Evolutionary conservation across 2,329 filamentous ascomycete genomes (phyloP).

Genomic region (Xylogone sp.): DNA sequence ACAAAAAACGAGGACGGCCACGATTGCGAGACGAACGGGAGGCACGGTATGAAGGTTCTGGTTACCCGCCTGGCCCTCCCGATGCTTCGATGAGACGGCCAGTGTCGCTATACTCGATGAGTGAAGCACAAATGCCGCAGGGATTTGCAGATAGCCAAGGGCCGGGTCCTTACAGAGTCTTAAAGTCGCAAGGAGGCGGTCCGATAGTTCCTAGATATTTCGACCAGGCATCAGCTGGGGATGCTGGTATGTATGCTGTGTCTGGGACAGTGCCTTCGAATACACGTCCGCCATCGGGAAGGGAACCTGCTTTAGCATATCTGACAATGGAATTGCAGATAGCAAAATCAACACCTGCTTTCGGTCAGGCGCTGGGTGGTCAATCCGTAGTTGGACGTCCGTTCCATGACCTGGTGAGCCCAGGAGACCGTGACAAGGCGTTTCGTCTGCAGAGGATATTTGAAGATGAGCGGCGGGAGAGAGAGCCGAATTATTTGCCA

Average conservation of each 20-base stretch:
- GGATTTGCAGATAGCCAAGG: constrained; percentile 41
- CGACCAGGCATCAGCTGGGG: constrained; percentile 45
- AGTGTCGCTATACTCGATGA: constrained; percentile 45
- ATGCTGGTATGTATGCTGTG: constrained; percentile 45
- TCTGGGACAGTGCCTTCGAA: constrained; percentile 18
- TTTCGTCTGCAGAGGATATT: constrained; percentile 46
- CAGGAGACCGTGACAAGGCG: constrained; percentile 50
- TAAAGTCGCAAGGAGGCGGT: constrained; percentile 51
- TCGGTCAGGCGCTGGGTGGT: constrained; percentile 51
- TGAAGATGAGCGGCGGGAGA: constrained; percentile 50
- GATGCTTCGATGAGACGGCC: constrained; percentile 38
- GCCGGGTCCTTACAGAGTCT: constrained; percentile 45
- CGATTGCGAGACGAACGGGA: constrained; percentile 71
- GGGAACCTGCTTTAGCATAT: constrained; percentile 52
- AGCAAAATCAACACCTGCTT: constrained; percentile 51
- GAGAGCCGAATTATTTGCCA: constrained; percentile 58
- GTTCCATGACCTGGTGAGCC: constrained; percentile 50
- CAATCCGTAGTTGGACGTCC: constrained; percentile 43
- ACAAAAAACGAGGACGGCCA: constrained; percentile 79
- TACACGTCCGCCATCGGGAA: constrained; percentile 25
- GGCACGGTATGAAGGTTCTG: constrained; percentile 46
- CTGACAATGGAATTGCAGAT: constrained; percentile 56
- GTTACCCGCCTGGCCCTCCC: constrained; percentile 21
- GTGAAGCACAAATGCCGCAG: constrained; percentile 35
- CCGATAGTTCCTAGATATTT: constrained; percentile 44